A percentile compares a stretch with the other conserved stretches of the same genome.
Conservation (phyloP, 257 asterid genomes). For the Solanum virginianum region DNA sequence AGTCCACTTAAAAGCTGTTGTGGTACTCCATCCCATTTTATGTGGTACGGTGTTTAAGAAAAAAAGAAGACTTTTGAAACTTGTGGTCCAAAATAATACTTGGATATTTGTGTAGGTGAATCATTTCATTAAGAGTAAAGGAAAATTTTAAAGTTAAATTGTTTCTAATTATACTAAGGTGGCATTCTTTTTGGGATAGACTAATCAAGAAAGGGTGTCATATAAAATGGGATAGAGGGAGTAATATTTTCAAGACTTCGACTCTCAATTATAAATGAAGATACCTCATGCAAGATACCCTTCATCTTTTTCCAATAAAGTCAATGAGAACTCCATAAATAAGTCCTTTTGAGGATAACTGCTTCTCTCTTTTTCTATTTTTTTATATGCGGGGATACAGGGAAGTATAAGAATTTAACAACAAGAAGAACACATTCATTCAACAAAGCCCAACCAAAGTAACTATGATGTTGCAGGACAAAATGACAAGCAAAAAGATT, state of each 20-base stretch:
- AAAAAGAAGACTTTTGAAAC: too few relatives aligned
- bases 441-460: background rate
- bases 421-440: background rate
- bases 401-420: background rate
- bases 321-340: background rate
- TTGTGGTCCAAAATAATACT: too few relatives aligned
- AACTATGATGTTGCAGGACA: background rate
- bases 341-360: background rate
- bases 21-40: too few relatives aligned
- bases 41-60: too few relatives aligned
- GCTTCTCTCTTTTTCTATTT: background rate
- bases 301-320: background rate
- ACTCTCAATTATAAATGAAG: background rate
- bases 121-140: too few relatives aligned
- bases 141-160: too few relatives aligned
- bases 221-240: too few relatives aligned
- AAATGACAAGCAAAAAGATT: background rate
- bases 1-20: background rate
- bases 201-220: too few relatives aligned
- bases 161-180: too few relatives aligned
- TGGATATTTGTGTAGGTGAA: too few relatives aligned
- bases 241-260: background rate
- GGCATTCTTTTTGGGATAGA: too few relatives aligned
- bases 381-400: background rate
- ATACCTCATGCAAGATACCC: background rate